Percentiles rank a stretch among this genome's conserved stretches.
phyloP scores from a whole-genome alignment of 2,329 filamentous ascomycete genomes.

The Exophiala xenobiotica region DNA sequence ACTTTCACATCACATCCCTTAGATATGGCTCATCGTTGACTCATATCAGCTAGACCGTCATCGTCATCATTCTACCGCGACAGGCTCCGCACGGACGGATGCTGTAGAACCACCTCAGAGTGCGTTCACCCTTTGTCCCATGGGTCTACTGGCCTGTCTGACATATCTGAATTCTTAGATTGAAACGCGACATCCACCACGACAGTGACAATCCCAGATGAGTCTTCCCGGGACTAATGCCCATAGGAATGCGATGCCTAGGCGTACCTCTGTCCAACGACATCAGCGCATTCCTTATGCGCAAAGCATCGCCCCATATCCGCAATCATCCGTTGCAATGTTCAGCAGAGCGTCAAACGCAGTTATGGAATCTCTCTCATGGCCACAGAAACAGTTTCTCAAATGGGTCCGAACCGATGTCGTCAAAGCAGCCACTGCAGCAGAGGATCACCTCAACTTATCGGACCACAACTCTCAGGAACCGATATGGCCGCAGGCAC shows the following conservation, averaged over 20 bases:
- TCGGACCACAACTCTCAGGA: background rate
- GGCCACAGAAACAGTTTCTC: background rate
- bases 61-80: no score
- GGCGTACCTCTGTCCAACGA: background rate
- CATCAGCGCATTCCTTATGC: background rate
- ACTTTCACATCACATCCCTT: no score
- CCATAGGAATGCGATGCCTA: background rate
- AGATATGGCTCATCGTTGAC: no score
- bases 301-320: conserved; percentile 2
- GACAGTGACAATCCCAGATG: no score
- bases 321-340: conserved; percentile 2
- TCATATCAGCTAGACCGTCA: no score
- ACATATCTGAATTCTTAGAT: no score
- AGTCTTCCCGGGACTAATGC: background rate
- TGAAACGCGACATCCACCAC: no score
- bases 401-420: background rate
- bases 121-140: no score
- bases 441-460: background rate
- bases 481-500: background rate
- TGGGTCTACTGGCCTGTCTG: no score
- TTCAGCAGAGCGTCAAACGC: conserved; percentile 6
- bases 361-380: conserved; percentile 6
- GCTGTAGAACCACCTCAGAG: no score
- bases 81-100: no score
- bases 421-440: background rate